phyloP scores from a whole-genome alignment of 257 asterid species.

The Petrea volubilis region DNA sequence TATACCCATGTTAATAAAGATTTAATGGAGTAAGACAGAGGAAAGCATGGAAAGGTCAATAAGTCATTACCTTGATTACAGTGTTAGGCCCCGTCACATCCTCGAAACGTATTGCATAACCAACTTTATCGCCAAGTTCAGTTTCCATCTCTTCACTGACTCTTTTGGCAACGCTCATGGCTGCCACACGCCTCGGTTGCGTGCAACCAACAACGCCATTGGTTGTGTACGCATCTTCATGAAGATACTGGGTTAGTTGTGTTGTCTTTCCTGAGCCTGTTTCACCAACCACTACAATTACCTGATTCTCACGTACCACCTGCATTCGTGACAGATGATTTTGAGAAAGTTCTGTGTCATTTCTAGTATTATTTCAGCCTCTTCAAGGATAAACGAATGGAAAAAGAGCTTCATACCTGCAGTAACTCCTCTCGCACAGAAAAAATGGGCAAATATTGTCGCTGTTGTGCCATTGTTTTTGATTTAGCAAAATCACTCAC shows the following conservation, averaged over 20 bases:
- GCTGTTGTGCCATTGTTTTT: conserved; percentile 76
- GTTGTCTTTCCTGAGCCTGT: conserved; percentile 99
- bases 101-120: conserved; percentile 96
- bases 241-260: conserved; percentile 93
- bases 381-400: not conserved
- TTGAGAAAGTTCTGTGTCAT: not conserved
- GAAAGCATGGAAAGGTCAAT: conserved; percentile 1
- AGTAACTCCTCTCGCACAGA: conserved; percentile 92
- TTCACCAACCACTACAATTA: conserved; percentile 95
- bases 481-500: conserved; percentile 77
- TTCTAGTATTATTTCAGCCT: not conserved
- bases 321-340: conserved; percentile 27
- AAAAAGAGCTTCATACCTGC: conserved; percentile 59
- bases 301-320: conserved; percentile 97
- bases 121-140: conserved; percentile 86
- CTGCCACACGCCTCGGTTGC: conserved; percentile 99
- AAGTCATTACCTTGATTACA: conserved; percentile 68
- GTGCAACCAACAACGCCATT: conserved; percentile 89
- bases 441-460: conserved; percentile 93
- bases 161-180: conserved; percentile 99
- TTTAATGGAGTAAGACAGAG: not conserved
- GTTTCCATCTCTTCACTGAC: conserved; percentile 99
- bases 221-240: conserved; percentile 83
- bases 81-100: conserved; percentile 96
- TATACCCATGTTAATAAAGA: conserved; percentile 2